Percentiles rank a stretch among this genome's conserved stretches.
Conservation (phyloP, 495 filamentous ascomycete genomes). For the Penicillium lividum region DNA sequence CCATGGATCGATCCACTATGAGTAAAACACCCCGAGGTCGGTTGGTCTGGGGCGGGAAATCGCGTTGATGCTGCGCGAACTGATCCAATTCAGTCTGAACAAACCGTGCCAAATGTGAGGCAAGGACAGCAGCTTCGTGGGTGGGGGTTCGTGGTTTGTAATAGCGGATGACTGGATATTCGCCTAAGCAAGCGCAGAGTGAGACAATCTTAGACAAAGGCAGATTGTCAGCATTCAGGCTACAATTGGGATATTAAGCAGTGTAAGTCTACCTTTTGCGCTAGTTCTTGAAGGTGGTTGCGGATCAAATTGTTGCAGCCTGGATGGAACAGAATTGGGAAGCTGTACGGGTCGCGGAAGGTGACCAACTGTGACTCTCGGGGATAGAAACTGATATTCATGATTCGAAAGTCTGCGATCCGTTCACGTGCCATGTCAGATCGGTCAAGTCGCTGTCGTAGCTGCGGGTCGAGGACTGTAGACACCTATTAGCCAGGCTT, state of each 20-base stretch:
- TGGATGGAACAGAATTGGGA: conserved; percentile 89
- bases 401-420: conserved; percentile 69
- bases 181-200: conserved; percentile 79
- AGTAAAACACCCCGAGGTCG: conserved; percentile 82
- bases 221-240: conserved; percentile 24
- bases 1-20: conserved; percentile 90
- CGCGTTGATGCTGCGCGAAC: conserved; percentile 75
- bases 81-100: conserved; percentile 86
- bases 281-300: conserved; percentile 75
- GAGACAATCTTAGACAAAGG: conserved; percentile 66
- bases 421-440: conserved; percentile 64
- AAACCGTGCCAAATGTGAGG: conserved; percentile 84
- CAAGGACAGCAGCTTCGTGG: conserved; percentile 87
- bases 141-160: conserved; percentile 71
- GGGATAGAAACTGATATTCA: conserved; percentile 86
- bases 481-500: conserved; percentile 18
- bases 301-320: conserved; percentile 80
- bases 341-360: conserved; percentile 92
- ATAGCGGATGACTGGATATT: conserved; percentile 89
- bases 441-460: conserved; percentile 57
- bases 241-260: neutral
- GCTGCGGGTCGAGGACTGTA: conserved; percentile 55
- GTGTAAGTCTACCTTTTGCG: conserved; percentile 69
- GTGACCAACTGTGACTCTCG: conserved; percentile 89
- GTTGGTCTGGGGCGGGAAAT: conserved; percentile 79